Evolutionary conservation across 495 filamentous ascomycete genomes (phyloP).

Genomic region (Xylaria intraflava): DNA sequence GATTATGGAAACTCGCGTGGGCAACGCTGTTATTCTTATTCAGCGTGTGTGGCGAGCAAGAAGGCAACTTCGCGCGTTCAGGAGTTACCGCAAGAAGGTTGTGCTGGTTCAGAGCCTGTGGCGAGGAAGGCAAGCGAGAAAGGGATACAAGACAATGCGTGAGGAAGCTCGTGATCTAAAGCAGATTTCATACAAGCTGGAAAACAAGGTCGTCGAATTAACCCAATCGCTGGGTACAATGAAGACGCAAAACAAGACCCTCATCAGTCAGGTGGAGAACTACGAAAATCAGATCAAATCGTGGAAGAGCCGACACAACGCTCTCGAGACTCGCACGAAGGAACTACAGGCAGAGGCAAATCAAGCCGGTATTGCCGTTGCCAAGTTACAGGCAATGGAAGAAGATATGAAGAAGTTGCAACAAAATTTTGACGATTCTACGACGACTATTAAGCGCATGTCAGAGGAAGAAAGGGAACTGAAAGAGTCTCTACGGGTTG

Average conservation of each 20-base stretch:
- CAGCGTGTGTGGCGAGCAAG: slow-evolving; percentile 85
- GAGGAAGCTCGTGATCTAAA: slow-evolving; percentile 97
- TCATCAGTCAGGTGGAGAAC: slow-evolving; percentile 85
- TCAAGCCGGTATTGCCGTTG: slow-evolving; percentile 91
- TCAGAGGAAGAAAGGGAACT: slow-evolving; percentile 85
- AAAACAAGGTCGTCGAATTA: slow-evolving; percentile 98
- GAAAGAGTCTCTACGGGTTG: slow-evolving; percentile 66
- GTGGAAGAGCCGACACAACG: slow-evolving; percentile 85
- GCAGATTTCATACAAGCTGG: slow-evolving; percentile 97
- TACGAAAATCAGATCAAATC: slow-evolving; percentile 94
- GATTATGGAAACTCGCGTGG: slow-evolving; percentile 88
- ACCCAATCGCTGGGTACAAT: slow-evolving; percentile 89
- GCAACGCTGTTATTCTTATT: slow-evolving; percentile 85
- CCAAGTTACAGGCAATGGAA: slow-evolving; percentile 80
- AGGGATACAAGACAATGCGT: slow-evolving; percentile 78
- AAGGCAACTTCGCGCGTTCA: slow-evolving; percentile 71
- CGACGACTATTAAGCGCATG: slow-evolving; percentile 80
- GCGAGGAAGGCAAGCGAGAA: slow-evolving; percentile 77
- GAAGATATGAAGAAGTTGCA: slow-evolving; percentile 92
- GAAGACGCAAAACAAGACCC: slow-evolving; percentile 85
- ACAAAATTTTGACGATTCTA: slow-evolving; percentile 75
- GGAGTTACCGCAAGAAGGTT: slow-evolving; percentile 80
- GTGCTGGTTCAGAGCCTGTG: slow-evolving; percentile 89
- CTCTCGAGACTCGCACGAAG: slow-evolving; percentile 82
- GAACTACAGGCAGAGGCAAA: slow-evolving; percentile 95